These are phyloP conservation scores for Lipomyces mesembrius DNA, from an alignment of 805 yeast species.

Conservation along the genomic window DNA sequence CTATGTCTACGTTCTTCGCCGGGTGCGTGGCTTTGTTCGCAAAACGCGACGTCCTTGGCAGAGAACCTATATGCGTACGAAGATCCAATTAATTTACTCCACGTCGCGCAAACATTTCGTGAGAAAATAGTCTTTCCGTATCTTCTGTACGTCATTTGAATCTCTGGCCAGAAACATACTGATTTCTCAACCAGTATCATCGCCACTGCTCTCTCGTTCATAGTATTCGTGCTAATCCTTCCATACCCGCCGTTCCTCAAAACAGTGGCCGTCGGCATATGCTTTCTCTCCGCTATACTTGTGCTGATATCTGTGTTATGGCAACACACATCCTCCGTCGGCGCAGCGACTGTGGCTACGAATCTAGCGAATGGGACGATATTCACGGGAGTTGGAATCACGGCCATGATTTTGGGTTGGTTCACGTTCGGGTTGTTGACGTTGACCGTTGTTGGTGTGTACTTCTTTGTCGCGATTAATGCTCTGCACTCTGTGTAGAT, in stretches of 20 bases:
- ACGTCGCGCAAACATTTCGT: slow-evolving; percentile 26
- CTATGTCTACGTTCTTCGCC: slow-evolving; percentile 15
- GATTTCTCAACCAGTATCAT: slow-evolving; percentile 8
- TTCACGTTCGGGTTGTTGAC: slow-evolving; percentile 24
- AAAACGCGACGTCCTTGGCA: slow-evolving; percentile 29
- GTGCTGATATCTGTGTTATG: slow-evolving; percentile 34
- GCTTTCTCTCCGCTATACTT: slow-evolving; percentile 26
- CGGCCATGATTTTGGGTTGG: slow-evolving; percentile 35
- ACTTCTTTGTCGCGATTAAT: slow-evolving; percentile 22
- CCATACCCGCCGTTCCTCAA: slow-evolving; percentile 34
- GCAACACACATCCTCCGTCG: slow-evolving; percentile 34
- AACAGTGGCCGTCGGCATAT: slow-evolving; percentile 10
- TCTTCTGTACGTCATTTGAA: slow-evolving; percentile 16
- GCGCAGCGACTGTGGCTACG: slow-evolving; percentile 20
- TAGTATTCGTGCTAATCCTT: slow-evolving; percentile 26
- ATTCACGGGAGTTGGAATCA: slow-evolving; percentile 26
- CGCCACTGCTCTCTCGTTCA: slow-evolving; percentile 28
- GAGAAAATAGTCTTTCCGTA: slow-evolving; percentile 33
- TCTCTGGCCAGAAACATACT: not conserved
- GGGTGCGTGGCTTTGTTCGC: slow-evolving; percentile 32
- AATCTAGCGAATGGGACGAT: slow-evolving; percentile 32
- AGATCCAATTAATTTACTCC: slow-evolving; percentile 34
- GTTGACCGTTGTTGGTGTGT: slow-evolving; percentile 26
- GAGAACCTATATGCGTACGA: slow-evolving; percentile 6
- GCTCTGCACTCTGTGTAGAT: not conserved